Conservation (phyloP, 192 early-diverging fungal genomes). For the Linnemannia zychae region DNA sequence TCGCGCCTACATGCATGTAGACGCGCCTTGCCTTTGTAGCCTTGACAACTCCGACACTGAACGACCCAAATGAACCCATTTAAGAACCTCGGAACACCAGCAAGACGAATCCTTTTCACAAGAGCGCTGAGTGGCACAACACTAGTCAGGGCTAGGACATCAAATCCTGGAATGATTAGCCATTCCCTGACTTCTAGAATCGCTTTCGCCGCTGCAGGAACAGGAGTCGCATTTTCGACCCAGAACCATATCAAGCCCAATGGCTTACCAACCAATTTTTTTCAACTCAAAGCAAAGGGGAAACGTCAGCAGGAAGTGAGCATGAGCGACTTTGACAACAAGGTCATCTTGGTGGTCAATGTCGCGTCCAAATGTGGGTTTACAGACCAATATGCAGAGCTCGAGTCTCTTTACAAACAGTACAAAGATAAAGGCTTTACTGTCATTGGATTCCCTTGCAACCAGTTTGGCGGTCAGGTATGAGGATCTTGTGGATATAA, state of each 20-base stretch:
- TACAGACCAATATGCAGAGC: constrained; percentile 80
- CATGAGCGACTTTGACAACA: constrained; percentile 71
- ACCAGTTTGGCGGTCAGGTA: constrained; percentile 87
- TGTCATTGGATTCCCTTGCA: constrained; percentile 92
- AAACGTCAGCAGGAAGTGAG: constrained; percentile 64
- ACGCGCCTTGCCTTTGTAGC: no score
- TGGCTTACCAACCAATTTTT: constrained; percentile 48
- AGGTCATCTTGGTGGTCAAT: constrained; percentile 91
- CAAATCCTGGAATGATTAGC: neutral
- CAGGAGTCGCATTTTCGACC: neutral
- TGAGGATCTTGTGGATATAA: neutral
- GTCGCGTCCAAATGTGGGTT: constrained; percentile 93
- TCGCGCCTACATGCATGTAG: no score
- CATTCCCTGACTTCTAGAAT: neutral
- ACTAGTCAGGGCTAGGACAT: neutral
- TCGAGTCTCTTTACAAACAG: constrained; percentile 75
- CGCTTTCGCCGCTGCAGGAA: neutral
- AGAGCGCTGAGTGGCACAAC: neutral
- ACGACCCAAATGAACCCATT: neutral
- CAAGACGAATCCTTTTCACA: neutral
- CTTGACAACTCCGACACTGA: no score
- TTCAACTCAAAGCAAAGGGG: constrained; percentile 64
- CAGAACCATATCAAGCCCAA: neutral
- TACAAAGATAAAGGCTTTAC: constrained; percentile 81
- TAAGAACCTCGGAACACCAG: neutral